phyloP scores from a whole-genome alignment of 78 protist genomes.

The Dictyostelium firmibasis region DNA sequence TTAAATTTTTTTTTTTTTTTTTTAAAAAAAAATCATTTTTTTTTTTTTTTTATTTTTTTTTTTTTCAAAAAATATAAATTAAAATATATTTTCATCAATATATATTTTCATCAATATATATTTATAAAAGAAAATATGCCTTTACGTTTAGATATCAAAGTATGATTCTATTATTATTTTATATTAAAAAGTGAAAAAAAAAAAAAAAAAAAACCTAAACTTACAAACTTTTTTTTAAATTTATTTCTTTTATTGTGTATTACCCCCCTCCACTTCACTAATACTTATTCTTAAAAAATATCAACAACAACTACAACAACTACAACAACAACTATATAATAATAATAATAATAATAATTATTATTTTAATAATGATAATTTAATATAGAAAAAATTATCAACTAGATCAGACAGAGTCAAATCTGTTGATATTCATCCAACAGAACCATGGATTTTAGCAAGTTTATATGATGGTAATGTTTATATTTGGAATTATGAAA shows the following conservation, averaged over 20 bases:
- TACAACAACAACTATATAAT: background rate
- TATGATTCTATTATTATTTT: background rate
- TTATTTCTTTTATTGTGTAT: too few relatives aligned
- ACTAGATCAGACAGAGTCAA: slow-evolving; percentile 98
- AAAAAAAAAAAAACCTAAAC: too few relatives aligned
- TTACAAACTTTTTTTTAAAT: too few relatives aligned
- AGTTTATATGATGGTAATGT: slow-evolving; percentile 96
- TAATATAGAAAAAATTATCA: slow-evolving; percentile 85
- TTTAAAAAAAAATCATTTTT: too few relatives aligned
- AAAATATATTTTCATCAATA: background rate
- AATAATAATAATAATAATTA: background rate
- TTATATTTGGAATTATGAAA: slow-evolving; percentile 95
- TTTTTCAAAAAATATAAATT: too few relatives aligned
- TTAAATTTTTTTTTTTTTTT: too few relatives aligned
- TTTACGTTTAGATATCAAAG: slow-evolving; percentile 41
- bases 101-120: too few relatives aligned
- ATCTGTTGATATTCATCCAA: slow-evolving; percentile 98
- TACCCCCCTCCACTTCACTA: too few relatives aligned
- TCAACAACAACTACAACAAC: too few relatives aligned
- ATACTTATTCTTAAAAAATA: too few relatives aligned
- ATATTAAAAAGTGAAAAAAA: background rate
- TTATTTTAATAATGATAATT: background rate
- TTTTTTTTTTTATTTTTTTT: too few relatives aligned
- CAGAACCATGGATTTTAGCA: slow-evolving; percentile 97
- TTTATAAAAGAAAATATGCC: background rate